Evolutionary conservation across 305 asterid genomes (phyloP), one percentile per base, ranked within the genome.

Genomic region (Solanum chacoense): DNA sequence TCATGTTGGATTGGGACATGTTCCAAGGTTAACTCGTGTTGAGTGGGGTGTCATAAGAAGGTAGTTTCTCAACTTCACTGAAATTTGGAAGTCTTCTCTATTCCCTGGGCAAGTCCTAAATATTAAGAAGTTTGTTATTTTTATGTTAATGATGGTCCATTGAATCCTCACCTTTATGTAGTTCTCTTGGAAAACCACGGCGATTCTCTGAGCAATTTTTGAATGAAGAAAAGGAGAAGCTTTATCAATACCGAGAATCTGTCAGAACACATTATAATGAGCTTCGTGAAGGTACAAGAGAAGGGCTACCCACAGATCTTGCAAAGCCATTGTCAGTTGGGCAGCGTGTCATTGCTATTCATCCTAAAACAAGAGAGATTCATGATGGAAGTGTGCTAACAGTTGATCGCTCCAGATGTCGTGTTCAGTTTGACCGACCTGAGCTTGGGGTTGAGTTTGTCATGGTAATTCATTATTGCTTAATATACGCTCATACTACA

Each of bases 31-130:
- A 91, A 95, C 99, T 92, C 99, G 97, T 86, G 97, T 94, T 71
- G 99, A 97, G 71, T 97, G 99, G 99, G 95, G 98, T 88, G 99
- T 97, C 92, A 97, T 97, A 92, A 94, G 98, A 93, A 94, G 99
- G 99, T 97, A 92, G 38, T 74, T 34, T 84, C 75, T 55, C 87
- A 84, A 88, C 77, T 34, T 88, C 16, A 65, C 89, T 67, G 45
- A 38, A 88, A 40, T 75, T 81, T 86, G 79, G 86, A 50, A 75
- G 75, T 73, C 31, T 63, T 63, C 72, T 55, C 73, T 74, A 45
- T 37, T 59, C 74, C 86, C 34, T 89, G 67, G 34, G 78, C 34
- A 34, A 87, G 37, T 31, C 40, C 85, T 87, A 40, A 87, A 77
- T 67, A 31, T 87, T 59, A 35, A n/a, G 81, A 10, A n/a, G 36